These are phyloP conservation scores for Candida dubliniensis DNA, from an alignment of 1,139 yeast species.

Conservation along the genomic window DNA sequence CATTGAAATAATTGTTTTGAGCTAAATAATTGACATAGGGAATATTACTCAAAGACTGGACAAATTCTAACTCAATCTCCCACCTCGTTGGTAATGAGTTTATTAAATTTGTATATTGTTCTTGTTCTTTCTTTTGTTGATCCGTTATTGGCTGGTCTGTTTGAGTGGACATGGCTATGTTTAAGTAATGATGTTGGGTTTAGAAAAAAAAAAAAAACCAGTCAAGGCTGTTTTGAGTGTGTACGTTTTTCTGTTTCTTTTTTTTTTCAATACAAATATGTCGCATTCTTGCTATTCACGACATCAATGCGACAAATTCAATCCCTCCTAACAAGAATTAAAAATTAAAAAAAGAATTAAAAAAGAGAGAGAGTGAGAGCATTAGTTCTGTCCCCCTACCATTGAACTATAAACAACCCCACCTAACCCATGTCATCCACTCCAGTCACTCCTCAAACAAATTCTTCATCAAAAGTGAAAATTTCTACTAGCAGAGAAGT, in stretches of 20 bases:
- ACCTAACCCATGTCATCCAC: neutral
- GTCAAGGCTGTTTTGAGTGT: too few species aligned
- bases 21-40: conserved; percentile 75
- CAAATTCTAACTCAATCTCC: conserved; percentile 82
- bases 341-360: neutral
- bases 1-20: conserved; percentile 66
- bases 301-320: too few species aligned
- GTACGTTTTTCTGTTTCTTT: neutral
- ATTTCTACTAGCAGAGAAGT: conserved; percentile 7
- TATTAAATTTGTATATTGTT: conserved; percentile 15
- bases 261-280: neutral
- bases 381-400: conserved; percentile 1
- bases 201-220: too few species aligned
- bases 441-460: conserved; percentile 1
- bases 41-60: conserved; percentile 78
- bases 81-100: conserved; percentile 63
- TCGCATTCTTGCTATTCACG: too few species aligned
- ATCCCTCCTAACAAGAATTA: neutral
- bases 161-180: neutral
- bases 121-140: conserved; percentile 6
- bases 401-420: neutral
- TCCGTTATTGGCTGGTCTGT: neutral
- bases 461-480: neutral
- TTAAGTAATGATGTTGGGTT: neutral
- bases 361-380: neutral